Evolutionary conservation across 163 green algal species (phyloP), one percentile per base, ranked within the genome.

Genomic region (Scenedesmus sp.): DNA sequence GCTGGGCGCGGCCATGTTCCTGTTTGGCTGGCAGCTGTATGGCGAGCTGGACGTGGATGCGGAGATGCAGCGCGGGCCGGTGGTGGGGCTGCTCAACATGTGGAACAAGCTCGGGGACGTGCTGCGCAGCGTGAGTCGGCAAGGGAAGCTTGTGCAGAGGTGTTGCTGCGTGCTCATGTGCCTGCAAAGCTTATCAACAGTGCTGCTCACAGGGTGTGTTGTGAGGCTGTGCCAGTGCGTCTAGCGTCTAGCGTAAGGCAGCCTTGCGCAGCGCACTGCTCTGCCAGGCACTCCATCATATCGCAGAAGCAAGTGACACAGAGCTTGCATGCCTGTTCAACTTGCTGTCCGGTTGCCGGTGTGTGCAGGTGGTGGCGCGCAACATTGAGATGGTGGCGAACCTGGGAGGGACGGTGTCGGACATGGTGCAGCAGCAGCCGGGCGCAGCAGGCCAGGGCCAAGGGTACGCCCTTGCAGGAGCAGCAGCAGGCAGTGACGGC

Each of bases 1-100:
- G 3, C 5, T 97, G 46, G 88, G 95, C 12, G 60, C 96, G 4
- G 2, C 97, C 1, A 15, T 95, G 46, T 94, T 97, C 88, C 90
- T 98, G 18, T 98, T 99, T 87, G 93, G 84, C 91, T 95, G 79
- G 56, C 91, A 93, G 77, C 57, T 96, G 82, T 93, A 94, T 74
- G 88, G 94, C 77, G 97, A 99, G 95, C 95, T 99, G 82, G 97
- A 99, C 79, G 97, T 99, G 57, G 97, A 99, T 90, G 90, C 86
- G n/a, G 97, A 98, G 94, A 96, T 99, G 96, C 84, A 95, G 84
- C 93, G 94, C n/a, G 97, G 97, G 0, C 91, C 96, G 76, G 90
- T 99, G 89, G 95, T 97, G 9, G 97, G 96, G 26, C 55, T 91
- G 6, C 56, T 98, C 12, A 87, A 91, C 9, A 94, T 98, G 4